Evolutionary conservation across 768 basidiomycete genomes (phyloP).

Genomic region (Collybia sordida): DNA sequence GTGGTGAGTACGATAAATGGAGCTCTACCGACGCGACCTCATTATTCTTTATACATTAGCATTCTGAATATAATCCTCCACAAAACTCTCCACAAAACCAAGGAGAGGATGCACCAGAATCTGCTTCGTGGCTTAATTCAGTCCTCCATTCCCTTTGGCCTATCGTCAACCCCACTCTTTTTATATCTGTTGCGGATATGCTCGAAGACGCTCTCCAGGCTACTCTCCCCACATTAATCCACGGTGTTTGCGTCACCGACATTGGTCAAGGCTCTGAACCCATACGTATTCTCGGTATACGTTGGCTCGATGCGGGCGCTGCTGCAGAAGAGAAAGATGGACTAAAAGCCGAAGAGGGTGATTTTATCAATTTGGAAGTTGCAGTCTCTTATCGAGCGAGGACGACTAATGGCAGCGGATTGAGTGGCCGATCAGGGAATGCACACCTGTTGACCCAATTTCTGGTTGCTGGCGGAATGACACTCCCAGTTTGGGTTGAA

Average conservation of each 20-base stretch:
- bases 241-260: conserved; percentile 70
- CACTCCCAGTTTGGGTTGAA: conserved; percentile 72
- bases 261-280: conserved; percentile 69
- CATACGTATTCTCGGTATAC: conserved; percentile 66
- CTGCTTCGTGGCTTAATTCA: conserved; percentile 62
- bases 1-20: not conserved
- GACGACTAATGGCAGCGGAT: conserved; percentile 34
- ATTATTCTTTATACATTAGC: not conserved
- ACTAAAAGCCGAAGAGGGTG: conserved; percentile 38
- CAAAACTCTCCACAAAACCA: no score
- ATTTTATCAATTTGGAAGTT: conserved; percentile 68
- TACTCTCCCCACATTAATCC: conserved; percentile 46
- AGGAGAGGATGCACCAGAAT: conserved; percentile 26
- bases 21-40: not conserved
- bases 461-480: conserved; percentile 45
- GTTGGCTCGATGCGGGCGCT: conserved; percentile 39
- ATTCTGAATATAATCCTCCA: not conserved
- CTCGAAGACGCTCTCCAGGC: conserved; percentile 60
- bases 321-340: conserved; percentile 26
- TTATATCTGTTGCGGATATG: conserved; percentile 58
- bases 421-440: conserved; percentile 50
- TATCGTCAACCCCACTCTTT: conserved; percentile 68
- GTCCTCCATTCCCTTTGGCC: conserved; percentile 68
- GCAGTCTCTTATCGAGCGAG: conserved; percentile 64
- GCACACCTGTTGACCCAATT: conserved; percentile 71